phyloP scores from a whole-genome alignment of 148 eudicot species.

The Rhododendron vialii region DNA sequence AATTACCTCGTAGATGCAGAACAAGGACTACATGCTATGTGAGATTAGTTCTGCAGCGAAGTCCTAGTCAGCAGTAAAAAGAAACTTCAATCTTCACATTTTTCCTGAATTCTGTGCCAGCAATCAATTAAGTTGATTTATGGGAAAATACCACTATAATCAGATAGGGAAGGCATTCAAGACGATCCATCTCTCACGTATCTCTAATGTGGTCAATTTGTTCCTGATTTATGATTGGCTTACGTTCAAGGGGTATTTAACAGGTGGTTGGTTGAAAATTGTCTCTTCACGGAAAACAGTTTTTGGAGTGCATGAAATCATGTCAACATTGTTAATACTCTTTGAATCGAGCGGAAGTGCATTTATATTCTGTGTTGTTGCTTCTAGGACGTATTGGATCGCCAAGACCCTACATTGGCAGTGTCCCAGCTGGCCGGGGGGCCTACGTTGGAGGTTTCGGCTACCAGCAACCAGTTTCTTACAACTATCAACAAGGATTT shows the following conservation, averaged over 20 bases:
- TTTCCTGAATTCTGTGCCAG: not conserved
- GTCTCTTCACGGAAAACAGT: not conserved
- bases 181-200: not conserved
- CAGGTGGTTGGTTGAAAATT: not conserved
- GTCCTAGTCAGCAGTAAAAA: not conserved
- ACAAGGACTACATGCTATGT: not conserved
- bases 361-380: conserved; percentile 7
- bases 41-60: not conserved
- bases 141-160: not conserved
- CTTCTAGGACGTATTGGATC: conserved; percentile 65
- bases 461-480: conserved; percentile 76
- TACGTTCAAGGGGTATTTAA: not conserved
- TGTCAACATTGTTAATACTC: not conserved
- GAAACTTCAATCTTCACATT: not conserved
- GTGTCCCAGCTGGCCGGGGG: conserved; percentile 42
- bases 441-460: conserved; percentile 61
- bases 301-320: not conserved
- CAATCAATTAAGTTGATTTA: not conserved
- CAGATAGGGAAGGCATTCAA: not conserved
- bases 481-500: conserved; percentile 76
- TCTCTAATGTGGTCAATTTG: not conserved
- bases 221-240: not conserved
- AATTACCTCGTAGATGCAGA: not conserved
- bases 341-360: not conserved
- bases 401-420: conserved; percentile 56